Evolutionary conservation across 1,284 basidiomycete genomes (phyloP).

Genomic region (Irpex lacteus): DNA sequence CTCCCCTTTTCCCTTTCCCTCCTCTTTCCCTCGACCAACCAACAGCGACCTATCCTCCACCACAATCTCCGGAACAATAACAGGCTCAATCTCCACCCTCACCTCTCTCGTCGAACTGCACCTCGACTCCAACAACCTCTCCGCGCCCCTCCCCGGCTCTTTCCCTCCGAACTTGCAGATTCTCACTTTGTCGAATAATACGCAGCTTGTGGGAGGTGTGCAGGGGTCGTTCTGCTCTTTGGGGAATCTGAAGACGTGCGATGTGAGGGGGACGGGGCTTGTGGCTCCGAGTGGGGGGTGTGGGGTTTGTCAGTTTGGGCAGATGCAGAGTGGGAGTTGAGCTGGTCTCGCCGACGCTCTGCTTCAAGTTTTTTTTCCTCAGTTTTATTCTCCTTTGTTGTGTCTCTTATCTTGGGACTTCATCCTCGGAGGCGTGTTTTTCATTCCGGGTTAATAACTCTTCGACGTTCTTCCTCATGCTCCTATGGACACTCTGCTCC

Average conservation of each 20-base stretch:
- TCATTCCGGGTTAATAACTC: not conserved
- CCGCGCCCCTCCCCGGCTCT: conserved; percentile 22
- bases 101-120: conserved; percentile 29
- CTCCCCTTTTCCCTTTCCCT: too few relatives aligned
- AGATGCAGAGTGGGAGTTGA: not conserved
- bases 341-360: too few relatives aligned
- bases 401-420: too few relatives aligned
- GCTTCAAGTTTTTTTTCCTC: too few relatives aligned
- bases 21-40: too few relatives aligned
- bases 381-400: too few relatives aligned
- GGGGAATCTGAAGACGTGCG: conserved; percentile 28
- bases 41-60: conserved; percentile 28
- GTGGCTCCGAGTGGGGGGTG: conserved; percentile 23
- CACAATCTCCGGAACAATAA: conserved; percentile 26
- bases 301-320: conserved; percentile 20
- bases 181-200: conserved; percentile 29
- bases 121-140: conserved; percentile 29
- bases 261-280: conserved; percentile 29
- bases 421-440: not conserved
- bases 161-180: conserved; percentile 29
- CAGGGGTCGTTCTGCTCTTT: conserved; percentile 28
- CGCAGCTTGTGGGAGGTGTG: conserved; percentile 24
- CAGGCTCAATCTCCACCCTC: conserved; percentile 27
- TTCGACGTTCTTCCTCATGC: not conserved
- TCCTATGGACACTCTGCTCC: not conserved